Base-by-base conservation (phyloP, 2,329 filamentous ascomycete genomes). In the Zasmidium cellare region DNA sequence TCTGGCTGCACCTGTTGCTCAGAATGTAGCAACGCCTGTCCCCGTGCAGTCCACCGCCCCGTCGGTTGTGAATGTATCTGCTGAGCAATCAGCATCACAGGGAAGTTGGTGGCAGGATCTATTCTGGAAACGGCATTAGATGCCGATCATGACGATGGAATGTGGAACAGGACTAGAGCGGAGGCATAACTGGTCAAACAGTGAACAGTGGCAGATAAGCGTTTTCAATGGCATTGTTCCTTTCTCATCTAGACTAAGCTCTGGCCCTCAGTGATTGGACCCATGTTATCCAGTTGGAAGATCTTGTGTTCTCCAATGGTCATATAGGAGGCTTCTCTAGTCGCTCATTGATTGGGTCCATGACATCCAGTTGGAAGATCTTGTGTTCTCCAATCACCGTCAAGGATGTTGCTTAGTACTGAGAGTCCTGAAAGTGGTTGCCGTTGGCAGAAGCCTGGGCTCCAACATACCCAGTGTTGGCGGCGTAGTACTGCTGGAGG, bases 71-170 rank as follows among this genome's bases (percentile, higher is more conserved):
- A n/a, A n/a, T n/a, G n/a, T n/a, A n/a, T n/a, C n/a, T n/a, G n/a
- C n/a, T n/a, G 18, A 14, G 6, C 20, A 18, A 6, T 22, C 24
- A 25, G 11, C 25, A 9, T 35, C 25, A 9, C 5, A 9, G 2
- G 35, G 31, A 19, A 57, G 47, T 48, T 57, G 47, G 35, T 61
- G 55, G 58, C 58, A 45, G 22, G 56, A 46, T 45, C 16, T 63
- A 47, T 63, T 63, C 38, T 63, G 61, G 61, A 63, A 55, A 46
- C 53, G 57, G 20, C 47, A 44, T 18, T 58, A 28, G 56, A 18
- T 19, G 25, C 11, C 25, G 5, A 28, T n/a, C n/a, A 49, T 47
- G n/a, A 18, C 38, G 35, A 35, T 7, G 23, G 12, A 28, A 24
- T 19, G 22, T 3, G 12, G n/a, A n/a, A n/a, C n/a, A n/a, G n/a